These are phyloP conservation scores for Hagleromyces aurorensis DNA, from an alignment of 805 yeast genomes.

Conservation along the genomic window DNA sequence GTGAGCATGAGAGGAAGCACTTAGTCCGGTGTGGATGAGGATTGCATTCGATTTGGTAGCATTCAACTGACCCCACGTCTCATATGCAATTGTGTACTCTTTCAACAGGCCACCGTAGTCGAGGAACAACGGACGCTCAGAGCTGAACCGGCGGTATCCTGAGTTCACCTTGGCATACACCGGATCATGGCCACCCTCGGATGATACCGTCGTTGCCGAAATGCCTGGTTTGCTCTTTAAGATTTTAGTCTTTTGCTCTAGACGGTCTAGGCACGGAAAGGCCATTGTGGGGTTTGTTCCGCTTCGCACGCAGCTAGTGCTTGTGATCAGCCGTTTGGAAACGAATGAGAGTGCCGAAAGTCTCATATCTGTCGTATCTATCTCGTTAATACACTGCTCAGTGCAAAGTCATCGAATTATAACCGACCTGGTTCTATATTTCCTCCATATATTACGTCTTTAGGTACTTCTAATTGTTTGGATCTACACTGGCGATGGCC, in stretches of 20 bases:
- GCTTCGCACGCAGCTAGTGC: not conserved
- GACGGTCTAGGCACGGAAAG: constrained; percentile 80
- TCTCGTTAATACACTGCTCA: too few relatives aligned
- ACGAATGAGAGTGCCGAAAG: not conserved
- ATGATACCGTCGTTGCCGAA: constrained; percentile 6
- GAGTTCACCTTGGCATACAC: constrained; percentile 60
- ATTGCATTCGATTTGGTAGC: constrained; percentile 60
- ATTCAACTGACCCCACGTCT: constrained; percentile 80
- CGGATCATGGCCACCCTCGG: constrained; percentile 60
- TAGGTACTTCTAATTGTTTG: too few relatives aligned
- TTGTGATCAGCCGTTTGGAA: not conserved
- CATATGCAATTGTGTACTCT: constrained; percentile 78
- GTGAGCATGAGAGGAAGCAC: constrained; percentile 90
- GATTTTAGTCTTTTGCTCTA: constrained; percentile 47
- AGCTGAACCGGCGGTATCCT: constrained; percentile 56
- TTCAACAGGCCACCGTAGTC: constrained; percentile 80
- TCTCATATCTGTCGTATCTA: too few relatives aligned
- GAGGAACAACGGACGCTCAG: constrained; percentile 52
- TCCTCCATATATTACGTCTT: too few relatives aligned
- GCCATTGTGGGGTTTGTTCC: constrained; percentile 55
- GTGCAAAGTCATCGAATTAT: too few relatives aligned
- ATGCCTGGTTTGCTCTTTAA: constrained; percentile 8
- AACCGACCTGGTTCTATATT: too few relatives aligned
- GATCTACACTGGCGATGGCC: too few relatives aligned
- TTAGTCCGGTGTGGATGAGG: constrained; percentile 80